A percentile compares a stretch with the other conserved stretches of the same genome.
phyloP scores from a whole-genome alignment of 768 basidiomycete genomes.

The Lepiota venenata region DNA sequence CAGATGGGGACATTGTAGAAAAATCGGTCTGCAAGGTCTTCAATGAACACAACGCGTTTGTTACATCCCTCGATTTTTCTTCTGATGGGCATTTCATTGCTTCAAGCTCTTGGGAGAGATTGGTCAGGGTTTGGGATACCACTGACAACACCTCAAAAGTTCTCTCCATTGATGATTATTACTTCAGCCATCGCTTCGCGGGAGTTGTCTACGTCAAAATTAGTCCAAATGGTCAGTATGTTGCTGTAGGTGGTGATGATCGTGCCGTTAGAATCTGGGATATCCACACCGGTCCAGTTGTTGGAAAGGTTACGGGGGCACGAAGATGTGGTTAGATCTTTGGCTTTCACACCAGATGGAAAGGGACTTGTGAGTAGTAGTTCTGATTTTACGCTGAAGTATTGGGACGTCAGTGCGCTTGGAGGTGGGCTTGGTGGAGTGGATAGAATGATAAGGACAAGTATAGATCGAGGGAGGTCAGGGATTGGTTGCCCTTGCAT shows the following conservation, averaged over 20 bases:
- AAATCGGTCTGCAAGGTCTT: conserved; percentile 73
- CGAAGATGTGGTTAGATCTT: conserved; percentile 75
- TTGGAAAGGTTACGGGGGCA: conserved; percentile 74
- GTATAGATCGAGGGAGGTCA: conserved; percentile 68
- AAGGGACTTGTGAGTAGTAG: no score
- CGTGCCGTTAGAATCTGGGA: conserved; percentile 78
- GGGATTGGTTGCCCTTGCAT: no score
- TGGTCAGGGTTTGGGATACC: conserved; percentile 40
- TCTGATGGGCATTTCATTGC: conserved; percentile 76
- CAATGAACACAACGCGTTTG: conserved; percentile 85
- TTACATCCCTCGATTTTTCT: conserved; percentile 89
- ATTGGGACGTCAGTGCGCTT: no score
- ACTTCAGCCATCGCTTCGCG: conserved; percentile 36
- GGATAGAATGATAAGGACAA: conserved; percentile 9
- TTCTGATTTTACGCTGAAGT: no score
- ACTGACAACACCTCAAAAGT: conserved; percentile 24
- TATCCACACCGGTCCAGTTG: conserved; percentile 52
- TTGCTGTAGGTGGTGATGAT: conserved; percentile 64
- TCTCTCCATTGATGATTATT: no score
- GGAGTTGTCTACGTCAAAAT: conserved; percentile 75
- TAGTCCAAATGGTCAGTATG: conserved; percentile 64
- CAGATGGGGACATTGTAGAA: conserved; percentile 85
- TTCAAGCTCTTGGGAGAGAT: conserved; percentile 75
- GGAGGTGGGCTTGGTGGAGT: conserved; percentile 50
- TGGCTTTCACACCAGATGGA: no score